Evolutionary conservation across 2,329 filamentous ascomycete species (phyloP), one percentile per base, ranked within the genome.

Genomic region (Fusarium tricinctum): DNA sequence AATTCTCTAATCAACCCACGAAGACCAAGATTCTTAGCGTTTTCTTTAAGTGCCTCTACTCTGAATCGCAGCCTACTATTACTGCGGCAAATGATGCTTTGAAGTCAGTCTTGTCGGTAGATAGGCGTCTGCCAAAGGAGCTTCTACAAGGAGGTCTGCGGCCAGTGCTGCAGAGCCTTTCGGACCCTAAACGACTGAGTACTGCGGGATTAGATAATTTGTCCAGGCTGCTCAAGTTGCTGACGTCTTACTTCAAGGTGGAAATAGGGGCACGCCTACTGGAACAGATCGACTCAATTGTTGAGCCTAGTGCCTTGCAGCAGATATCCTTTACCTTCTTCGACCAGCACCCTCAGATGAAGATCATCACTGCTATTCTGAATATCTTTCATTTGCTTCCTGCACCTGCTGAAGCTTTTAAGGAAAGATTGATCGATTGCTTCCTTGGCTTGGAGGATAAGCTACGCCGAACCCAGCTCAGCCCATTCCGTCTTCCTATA

Each of bases 191-290:
- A 77, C 91, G 95, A 58, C 83, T 99, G 20, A 97, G 90, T 20
- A 92, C 95, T 0, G 92, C 94, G 73, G 94, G 94, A 4, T 83
- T 99, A 6, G 94, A 98, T 76, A 97, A 97, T 26, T 83, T 99
- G 32, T 94, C 94, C 19, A 89, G 95, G 39, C 85, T 99, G 3
- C 81, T 99, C 63, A 95, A 96, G 68, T 85, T 99, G 3, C 84
- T 99, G 19, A 99, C 95, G 0, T 98, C 96, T 62, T 99, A 99
- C 78, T 99, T 99, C 81, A 99, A 99, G 80, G 94, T 98, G 1
- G 96, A 99, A 77, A 99, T 99, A 54, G 97, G 96, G 8, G 88
- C 93, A 22, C 89, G 96, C 23, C 82, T 99, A n/a, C 84, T 99
- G 12, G 95, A 98, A 68, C 96, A 99, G 74, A 91, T 97, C 80